Base-by-base conservation (phyloP, 306 rosid species). In the Trifolium fragiferum region DNA sequence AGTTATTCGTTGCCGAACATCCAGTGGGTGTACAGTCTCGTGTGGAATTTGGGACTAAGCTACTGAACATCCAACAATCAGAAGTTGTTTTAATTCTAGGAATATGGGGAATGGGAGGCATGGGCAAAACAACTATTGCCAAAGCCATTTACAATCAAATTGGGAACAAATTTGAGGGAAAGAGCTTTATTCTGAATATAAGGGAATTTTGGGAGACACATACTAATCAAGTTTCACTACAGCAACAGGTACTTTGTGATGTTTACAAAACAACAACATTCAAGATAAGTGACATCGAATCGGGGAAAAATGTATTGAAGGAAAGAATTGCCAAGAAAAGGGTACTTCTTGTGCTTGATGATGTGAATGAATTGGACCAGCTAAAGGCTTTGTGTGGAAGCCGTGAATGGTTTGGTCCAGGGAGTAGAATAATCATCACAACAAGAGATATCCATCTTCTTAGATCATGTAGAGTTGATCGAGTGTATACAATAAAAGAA, bases 71-170 rank as follows among this genome's bases (percentile, higher is more conserved):
- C 1, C 70, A 66, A 40, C 11, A 20, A 2, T 38, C 33, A 19
- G 30, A 64, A 37, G 12, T 41, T 20, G 54, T 66, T 32, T 19
- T 41, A 40, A 2, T 66, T 66, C 53, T 66, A 11, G 70, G 70
- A 11, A 66, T 66, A 0, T 41, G 37, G 70, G 70, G 70, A 11
- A 66, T 66, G 53, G 70, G 70, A 16, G 70, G 70, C 6, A 66
- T 0, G 2, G 70, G 70, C 2, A 66, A 66, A 20, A 66, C 70
- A 20, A 66, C 70, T 12, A 41, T 66, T 66, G 70, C 70, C 18
- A 66, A 66, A 66, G 70, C 70, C 35, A 41, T 66, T 20, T 66
- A 66, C 20, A 66, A 66, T 65, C 70, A 65, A 65, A 65, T 65
- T 65, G 70, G 51, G 6, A 65, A 16, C 21, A 14, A 65, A 2